Evolutionary conservation across 2,329 filamentous ascomycete species (phyloP), one percentile per base, ranked within the genome.

Genomic region (Fusarium sp.): DNA sequence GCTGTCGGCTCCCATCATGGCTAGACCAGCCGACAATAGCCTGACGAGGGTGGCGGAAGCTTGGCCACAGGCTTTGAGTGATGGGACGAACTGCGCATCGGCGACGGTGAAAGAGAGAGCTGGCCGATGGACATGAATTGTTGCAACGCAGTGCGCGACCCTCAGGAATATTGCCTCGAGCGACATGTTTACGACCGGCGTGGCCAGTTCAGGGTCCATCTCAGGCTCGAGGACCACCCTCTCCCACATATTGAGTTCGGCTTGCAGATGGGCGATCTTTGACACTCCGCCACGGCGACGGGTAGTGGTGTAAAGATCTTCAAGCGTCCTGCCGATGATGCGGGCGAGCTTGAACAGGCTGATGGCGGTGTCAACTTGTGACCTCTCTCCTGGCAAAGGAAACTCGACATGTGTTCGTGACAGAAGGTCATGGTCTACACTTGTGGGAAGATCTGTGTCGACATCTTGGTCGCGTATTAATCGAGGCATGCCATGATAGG

Each of bases 391-490:
- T 1, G 77, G 78, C 7, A 79, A 27, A 20, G 78, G 77, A 18
- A 79, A 79, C 1, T 73, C 64, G 14, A 79, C 67, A 6, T 74
- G 70, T 8, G 76, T 71, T 16, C 70, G 65, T 3, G 77, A 76
- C 3, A 79, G 33, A 1, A 78, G 75, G 20, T 78, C 75, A 40
- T 78, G 74, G 20, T 79, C 76, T 3, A 79, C 67, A 14, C 75
- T 68, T 14, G 69, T 77, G 6, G 78, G 77, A 2, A 77, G 63
- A 36, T 79, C 77, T 0, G 77, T 77, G 29, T 79, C 77, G 4
- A 79, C 77, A 18, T 79, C 77, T 42, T 77, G 74, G 22, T 79
- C 75, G 7, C 76, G 73, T 36, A 79, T 79, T 2, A 79, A 66
- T 8, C 77, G 77, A 14, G 76, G 77, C 70, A 79, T 75, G 1